Conservation (phyloP, 2,329 filamentous ascomycete genomes). For the Microdochium bolleyi region DNA sequence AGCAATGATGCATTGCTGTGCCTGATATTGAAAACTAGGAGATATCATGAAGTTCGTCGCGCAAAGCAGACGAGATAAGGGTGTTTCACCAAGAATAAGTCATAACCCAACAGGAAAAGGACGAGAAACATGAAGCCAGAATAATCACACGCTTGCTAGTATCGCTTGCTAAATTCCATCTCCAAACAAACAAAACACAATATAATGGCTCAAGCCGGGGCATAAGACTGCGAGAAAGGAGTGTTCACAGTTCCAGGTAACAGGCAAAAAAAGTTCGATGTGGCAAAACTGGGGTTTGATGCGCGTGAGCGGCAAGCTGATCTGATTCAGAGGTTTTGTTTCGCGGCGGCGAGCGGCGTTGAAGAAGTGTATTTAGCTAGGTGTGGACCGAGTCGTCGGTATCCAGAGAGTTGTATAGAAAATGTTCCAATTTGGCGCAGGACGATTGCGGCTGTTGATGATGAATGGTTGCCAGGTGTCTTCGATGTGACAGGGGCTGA, state of each 20-base stretch:
- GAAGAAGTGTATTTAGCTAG: conserved; percentile 8
- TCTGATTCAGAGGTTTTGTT: conserved; percentile 12
- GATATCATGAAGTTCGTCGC: too few species aligned
- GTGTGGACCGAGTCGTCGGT: background rate
- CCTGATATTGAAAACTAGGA: background rate
- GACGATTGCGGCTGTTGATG: background rate
- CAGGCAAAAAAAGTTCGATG: conserved; percentile 4
- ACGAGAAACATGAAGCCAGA: conserved; percentile 12
- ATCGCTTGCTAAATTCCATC: conserved; percentile 23
- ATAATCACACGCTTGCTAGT: conserved; percentile 26
- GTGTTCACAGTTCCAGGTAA: background rate
- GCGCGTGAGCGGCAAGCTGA: conserved; percentile 22
- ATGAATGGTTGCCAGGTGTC: conserved; percentile 7
- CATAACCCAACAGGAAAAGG: background rate
- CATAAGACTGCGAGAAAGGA: background rate
- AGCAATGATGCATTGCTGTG: too few species aligned
- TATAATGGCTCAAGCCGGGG: conserved; percentile 2
- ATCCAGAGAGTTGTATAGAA: background rate
- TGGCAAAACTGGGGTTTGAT: conserved; percentile 5
- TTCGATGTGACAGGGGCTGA: conserved; percentile 17
- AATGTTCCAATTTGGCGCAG: background rate
- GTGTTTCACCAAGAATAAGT: background rate
- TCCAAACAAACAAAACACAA: conserved; percentile 15
- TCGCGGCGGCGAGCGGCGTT: conserved; percentile 18
- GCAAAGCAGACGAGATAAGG: background rate